Evolutionary conservation across 2,329 filamentous ascomycete species (phyloP).

Genomic region (Pezicula radicicola): DNA sequence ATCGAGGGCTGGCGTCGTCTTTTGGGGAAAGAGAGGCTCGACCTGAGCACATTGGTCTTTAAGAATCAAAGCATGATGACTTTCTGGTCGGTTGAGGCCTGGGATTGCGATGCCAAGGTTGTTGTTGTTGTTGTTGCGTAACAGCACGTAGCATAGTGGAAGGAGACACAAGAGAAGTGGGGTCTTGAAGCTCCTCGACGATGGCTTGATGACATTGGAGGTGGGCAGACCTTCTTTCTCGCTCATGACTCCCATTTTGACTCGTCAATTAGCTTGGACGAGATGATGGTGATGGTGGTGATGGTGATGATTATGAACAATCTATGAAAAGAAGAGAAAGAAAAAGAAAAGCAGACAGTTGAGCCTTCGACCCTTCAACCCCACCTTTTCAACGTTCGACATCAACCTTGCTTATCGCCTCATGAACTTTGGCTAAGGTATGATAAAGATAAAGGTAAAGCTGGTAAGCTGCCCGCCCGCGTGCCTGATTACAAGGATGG

Average conservation of each 20-base stretch:
- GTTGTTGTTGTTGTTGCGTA: not conserved
- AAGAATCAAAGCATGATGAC: not conserved
- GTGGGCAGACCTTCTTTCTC: conserved; percentile 1
- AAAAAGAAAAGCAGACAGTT: too few species aligned
- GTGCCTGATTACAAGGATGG: too few species aligned
- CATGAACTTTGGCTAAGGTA: too few species aligned
- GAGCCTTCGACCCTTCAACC: too few species aligned
- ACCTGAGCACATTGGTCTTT: not conserved
- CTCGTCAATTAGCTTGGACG: too few species aligned
- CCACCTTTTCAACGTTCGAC: too few species aligned
- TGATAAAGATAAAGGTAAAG: too few species aligned
- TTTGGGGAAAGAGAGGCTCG: not conserved
- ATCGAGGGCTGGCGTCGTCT: not conserved
- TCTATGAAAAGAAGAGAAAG: too few species aligned
- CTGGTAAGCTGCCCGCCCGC: too few species aligned
- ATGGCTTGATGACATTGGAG: not conserved
- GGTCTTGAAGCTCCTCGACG: not conserved
- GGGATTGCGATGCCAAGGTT: not conserved
- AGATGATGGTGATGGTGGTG: too few species aligned
- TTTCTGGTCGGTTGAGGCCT: not conserved
- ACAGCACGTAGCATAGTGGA: not conserved
- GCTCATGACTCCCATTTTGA: not conserved
- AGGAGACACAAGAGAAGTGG: not conserved
- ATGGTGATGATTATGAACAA: too few species aligned
- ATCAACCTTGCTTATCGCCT: too few species aligned